Base-by-base conservation (phyloP, 1,139 yeast genomes). In the Suhomyces guaymorum region DNA sequence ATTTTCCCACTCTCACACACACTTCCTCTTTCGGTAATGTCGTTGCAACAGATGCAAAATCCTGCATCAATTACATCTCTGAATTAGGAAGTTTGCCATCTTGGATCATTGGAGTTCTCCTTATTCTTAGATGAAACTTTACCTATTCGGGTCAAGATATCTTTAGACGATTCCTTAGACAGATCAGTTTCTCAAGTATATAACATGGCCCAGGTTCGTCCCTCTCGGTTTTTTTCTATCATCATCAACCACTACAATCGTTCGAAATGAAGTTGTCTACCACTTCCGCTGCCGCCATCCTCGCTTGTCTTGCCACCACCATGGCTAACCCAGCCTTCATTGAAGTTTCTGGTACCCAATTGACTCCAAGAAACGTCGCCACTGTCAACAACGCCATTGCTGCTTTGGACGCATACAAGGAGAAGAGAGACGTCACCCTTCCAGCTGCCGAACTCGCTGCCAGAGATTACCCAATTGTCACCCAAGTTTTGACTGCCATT, bases 401-500 rank as follows among this genome's bases (percentile, higher is more conserved):
- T 24, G 43, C 49, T 31, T 52, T 69, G 44, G 46, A 68, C 27
- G 53, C 51, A 12, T 58, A 51, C 47, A 42, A 48, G 12, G 54
- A 48, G 32, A 66, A 66, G 49, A 66, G 70, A 56, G 56, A 54
- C 27, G 48, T 55, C 43, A 35, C 59, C 10, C 45, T 43, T 6
- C 14, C 26, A n/a, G 24, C 24, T 6, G 46, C 37, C 4, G 66
- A 64, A 37, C 44, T 66, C 15, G 51, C 53, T 9, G 57, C 59
- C 37, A 66, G 75, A 64, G 75, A 68, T 44, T 52, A 52, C 38
- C 61, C 61, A 34, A 68, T 67, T 47, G 72, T 70, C 32, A 70
- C 75, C 32, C 66, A 67, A 42, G 62, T 70, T 26, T 67, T 70
- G 51, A 52, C 57, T 16, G 65, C 66, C 33, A 60, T 70, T 38